A percentile compares a stretch with the other conserved stretches of the same genome.
These are phyloP conservation scores for Myxozyma vanderwaltii DNA, from an alignment of 805 yeast species.

Conservation along the genomic window DNA sequence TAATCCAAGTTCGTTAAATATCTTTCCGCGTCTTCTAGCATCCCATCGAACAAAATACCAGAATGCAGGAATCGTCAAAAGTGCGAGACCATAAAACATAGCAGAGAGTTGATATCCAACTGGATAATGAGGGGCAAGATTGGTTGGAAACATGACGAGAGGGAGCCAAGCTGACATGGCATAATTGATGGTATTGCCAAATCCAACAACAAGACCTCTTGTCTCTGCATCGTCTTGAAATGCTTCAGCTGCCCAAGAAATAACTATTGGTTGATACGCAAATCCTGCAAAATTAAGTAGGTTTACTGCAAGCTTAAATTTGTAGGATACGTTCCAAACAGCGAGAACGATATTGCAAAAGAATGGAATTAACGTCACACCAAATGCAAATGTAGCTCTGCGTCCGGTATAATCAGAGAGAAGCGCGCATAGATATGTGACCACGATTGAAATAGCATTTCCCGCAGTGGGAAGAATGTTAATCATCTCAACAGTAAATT, in stretches of 20 bases:
- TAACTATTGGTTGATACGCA: neutral
- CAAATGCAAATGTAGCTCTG: constrained; percentile 40
- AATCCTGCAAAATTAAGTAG: neutral
- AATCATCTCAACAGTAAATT: constrained; percentile 48
- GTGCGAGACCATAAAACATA: constrained; percentile 8
- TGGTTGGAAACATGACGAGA: constrained; percentile 47
- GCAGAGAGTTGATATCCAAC: constrained; percentile 33
- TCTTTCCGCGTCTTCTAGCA: constrained; percentile 3
- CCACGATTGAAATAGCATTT: constrained; percentile 48
- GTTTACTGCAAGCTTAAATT: neutral
- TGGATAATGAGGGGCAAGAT: constrained; percentile 38
- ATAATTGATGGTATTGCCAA: constrained; percentile 41
- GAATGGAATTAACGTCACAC: constrained; percentile 57
- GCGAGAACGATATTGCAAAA: constrained; percentile 56
- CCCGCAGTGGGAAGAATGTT: constrained; percentile 55
- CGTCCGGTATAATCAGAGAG: constrained; percentile 46
- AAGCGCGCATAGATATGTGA: constrained; percentile 40
- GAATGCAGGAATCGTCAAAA: constrained; percentile 12
- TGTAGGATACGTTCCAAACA: constrained; percentile 51
- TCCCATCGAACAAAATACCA: constrained; percentile 14
- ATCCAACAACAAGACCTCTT: constrained; percentile 37
- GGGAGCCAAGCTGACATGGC: constrained; percentile 46
- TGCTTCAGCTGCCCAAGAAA: constrained; percentile 35
- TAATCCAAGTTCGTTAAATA: constrained; percentile 16
- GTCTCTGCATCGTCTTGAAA: constrained; percentile 39